Percentiles rank a stretch among this genome's conserved stretches.
Evolutionary conservation across 208 protist species (phyloP).

Genomic region (Vickermania spadyakhi): DNA sequence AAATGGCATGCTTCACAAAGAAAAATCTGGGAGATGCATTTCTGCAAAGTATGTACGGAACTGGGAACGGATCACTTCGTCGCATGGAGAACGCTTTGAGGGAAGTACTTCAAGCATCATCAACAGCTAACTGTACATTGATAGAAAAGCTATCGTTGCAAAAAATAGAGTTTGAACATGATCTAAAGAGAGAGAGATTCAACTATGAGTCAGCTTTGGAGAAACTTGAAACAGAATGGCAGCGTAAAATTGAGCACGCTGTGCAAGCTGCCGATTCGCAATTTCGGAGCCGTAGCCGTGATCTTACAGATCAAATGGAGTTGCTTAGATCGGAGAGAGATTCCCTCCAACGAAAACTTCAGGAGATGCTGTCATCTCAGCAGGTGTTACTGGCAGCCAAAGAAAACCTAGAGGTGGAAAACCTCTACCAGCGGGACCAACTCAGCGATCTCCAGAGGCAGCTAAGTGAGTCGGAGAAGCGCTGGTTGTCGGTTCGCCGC

Average conservation of each 20-base stretch:
- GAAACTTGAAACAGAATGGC: not conserved
- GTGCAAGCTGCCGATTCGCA: not conserved
- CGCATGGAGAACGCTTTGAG: too few relatives aligned
- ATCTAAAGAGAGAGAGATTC: too few relatives aligned
- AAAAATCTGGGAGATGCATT: too few relatives aligned
- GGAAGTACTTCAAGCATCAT: too few relatives aligned
- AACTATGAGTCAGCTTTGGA: too few relatives aligned
- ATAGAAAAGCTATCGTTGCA: too few relatives aligned
- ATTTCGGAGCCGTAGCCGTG: not conserved
- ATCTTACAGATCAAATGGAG: constrained; percentile 13
- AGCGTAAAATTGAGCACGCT: not conserved
- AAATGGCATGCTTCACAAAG: too few relatives aligned
- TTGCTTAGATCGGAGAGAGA: constrained; percentile 12
- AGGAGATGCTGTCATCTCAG: constrained; percentile 15
- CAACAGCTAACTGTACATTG: too few relatives aligned
- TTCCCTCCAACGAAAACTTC: not conserved
- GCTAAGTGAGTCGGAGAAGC: constrained; percentile 15
- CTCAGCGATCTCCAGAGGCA: constrained; percentile 16
- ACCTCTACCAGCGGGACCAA: constrained; percentile 21
- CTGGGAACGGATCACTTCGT: too few relatives aligned
- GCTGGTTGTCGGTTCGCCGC: constrained; percentile 8
- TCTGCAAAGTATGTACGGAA: too few relatives aligned
- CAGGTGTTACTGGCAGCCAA: constrained; percentile 15
- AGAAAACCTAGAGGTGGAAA: constrained; percentile 17
- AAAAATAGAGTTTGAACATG: too few relatives aligned